These are phyloP conservation scores for Capronia coronata DNA, from an alignment of 2,329 filamentous ascomycete species.

Conservation along the genomic window DNA sequence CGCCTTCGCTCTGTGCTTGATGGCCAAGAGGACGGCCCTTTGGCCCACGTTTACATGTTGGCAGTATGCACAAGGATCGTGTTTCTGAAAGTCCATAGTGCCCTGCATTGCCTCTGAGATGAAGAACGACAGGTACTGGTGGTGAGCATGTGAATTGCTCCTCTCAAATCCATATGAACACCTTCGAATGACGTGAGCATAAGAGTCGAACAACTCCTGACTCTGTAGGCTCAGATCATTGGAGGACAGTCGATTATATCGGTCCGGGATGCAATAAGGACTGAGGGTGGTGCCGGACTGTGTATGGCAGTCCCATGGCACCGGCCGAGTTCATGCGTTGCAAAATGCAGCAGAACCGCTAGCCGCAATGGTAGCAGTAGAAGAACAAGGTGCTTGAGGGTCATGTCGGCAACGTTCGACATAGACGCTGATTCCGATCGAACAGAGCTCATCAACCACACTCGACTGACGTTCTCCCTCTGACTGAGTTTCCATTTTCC, in stretches of 20 bases:
- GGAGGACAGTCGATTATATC: constrained; percentile 37
- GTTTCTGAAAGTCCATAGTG: constrained; percentile 35
- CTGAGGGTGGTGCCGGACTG: constrained; percentile 30
- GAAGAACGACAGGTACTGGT: constrained; percentile 37
- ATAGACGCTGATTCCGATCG: constrained; percentile 12
- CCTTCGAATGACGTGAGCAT: constrained; percentile 37
- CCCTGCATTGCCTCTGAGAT: constrained; percentile 40
- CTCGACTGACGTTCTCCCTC: not conserved
- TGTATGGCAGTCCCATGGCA: constrained; percentile 7
- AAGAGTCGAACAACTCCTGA: constrained; percentile 36
- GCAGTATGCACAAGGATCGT: constrained; percentile 37
- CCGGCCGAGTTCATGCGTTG: not conserved
- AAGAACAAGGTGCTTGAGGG: constrained; percentile 6
- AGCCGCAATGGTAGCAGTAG: constrained; percentile 5
- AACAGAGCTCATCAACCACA: constrained; percentile 4
- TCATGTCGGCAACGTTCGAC: constrained; percentile 16
- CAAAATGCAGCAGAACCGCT: constrained; percentile 5
- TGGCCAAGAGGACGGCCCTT: constrained; percentile 31
- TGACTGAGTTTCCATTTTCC: not conserved
- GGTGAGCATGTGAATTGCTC: constrained; percentile 33
- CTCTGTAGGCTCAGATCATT: constrained; percentile 32
- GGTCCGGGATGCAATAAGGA: constrained; percentile 35
- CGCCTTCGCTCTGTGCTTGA: constrained; percentile 33
- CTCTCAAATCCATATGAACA: constrained; percentile 37
- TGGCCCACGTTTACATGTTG: constrained; percentile 36